Evolutionary conservation across 345 rosid genomes (phyloP).

Genomic region (Bruguiera sexangula): DNA sequence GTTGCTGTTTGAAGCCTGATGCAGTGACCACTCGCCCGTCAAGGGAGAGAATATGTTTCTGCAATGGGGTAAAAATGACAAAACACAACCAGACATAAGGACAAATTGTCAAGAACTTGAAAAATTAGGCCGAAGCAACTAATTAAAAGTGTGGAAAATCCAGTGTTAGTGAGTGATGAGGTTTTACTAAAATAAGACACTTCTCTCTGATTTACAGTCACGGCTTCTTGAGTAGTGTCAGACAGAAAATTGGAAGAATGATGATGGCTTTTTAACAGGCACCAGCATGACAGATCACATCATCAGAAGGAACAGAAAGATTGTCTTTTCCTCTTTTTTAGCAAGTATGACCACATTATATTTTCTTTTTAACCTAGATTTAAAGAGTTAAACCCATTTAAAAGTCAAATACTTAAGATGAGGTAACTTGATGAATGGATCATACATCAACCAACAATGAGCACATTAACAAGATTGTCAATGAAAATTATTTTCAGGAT

Average conservation of each 20-base stretch:
- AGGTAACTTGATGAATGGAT: too few relatives aligned
- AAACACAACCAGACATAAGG: background rate
- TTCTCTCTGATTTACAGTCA: background rate
- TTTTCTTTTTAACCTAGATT: background rate
- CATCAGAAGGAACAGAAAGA: background rate
- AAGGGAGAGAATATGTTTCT: slow-evolving; percentile 81
- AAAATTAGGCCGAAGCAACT: background rate
- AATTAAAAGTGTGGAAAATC: too few relatives aligned
- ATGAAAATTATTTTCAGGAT: too few relatives aligned
- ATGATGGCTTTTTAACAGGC: background rate
- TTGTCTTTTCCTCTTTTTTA: background rate
- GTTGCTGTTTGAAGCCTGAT: slow-evolving; percentile 73
- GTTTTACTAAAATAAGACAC: background rate
- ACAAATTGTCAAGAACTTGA: background rate
- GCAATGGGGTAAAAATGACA: slow-evolving; percentile 23
- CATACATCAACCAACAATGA: too few relatives aligned
- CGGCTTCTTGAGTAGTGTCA: background rate
- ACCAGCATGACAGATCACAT: background rate
- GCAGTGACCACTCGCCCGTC: slow-evolving; percentile 86
- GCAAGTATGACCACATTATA: background rate
- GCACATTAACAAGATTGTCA: too few relatives aligned
- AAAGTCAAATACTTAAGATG: too few relatives aligned
- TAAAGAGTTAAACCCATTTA: background rate
- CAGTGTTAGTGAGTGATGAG: too few relatives aligned
- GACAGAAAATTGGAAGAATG: background rate